phyloP scores from a whole-genome alignment of 2,329 filamentous ascomycete species.

The Microdochium nivale region DNA sequence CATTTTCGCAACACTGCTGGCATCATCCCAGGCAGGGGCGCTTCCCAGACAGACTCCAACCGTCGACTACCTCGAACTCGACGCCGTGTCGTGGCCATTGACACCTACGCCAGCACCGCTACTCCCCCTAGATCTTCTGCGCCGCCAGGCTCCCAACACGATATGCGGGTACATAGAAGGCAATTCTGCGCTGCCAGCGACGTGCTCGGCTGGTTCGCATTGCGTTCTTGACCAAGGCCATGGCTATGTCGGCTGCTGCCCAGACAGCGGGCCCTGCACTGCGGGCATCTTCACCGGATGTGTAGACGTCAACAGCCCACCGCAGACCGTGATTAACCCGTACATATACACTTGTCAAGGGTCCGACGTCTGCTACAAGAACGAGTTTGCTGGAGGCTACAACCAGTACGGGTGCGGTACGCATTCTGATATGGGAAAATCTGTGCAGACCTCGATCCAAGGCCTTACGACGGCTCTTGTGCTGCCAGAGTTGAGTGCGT shows the following conservation, averaged over 20 bases:
- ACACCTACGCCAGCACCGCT: conserved; percentile 31
- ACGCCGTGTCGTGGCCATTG: conserved; percentile 30
- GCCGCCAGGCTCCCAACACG: conserved; percentile 38
- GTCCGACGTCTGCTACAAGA: conserved; percentile 43
- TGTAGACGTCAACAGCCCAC: conserved; percentile 40
- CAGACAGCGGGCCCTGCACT: conserved; percentile 41
- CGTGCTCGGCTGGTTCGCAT: conserved; percentile 48
- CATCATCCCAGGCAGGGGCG: conserved; percentile 24
- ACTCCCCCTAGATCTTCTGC: conserved; percentile 24
- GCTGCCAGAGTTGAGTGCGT: conserved; percentile 29
- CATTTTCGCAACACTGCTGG: conserved; percentile 23
- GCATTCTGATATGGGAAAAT: conserved; percentile 36
- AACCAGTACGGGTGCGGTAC: conserved; percentile 50
- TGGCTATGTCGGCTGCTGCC: conserved; percentile 47
- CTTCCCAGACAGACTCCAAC: conserved; percentile 31
- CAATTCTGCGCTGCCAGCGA: conserved; percentile 41
- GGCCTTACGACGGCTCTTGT: conserved; percentile 27
- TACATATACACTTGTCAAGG: conserved; percentile 49
- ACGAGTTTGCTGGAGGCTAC: conserved; percentile 44
- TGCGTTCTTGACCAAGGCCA: conserved; percentile 44
- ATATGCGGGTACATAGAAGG: conserved; percentile 51
- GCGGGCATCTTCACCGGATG: conserved; percentile 49
- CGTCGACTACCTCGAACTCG: conserved; percentile 25
- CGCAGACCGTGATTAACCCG: conserved; percentile 43
- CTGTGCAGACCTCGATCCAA: conserved; percentile 35